Base-by-base conservation (phyloP, 2,329 filamentous ascomycete species). In the Hypoxylon sp. region DNA sequence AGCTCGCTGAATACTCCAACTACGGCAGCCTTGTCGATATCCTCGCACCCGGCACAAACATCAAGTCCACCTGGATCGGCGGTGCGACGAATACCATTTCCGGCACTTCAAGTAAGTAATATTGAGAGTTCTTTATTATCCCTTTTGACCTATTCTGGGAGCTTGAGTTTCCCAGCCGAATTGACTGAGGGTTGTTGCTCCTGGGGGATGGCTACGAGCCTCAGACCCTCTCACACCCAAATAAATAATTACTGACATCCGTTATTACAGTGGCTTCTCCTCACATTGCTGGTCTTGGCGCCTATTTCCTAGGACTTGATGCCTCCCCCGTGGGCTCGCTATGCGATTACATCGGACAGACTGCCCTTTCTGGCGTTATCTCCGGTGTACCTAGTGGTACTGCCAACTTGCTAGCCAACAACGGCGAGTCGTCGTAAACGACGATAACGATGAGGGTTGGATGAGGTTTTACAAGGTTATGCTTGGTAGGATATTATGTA, bases 281-380 rank as follows among this genome's bases (percentile, higher is more conserved):
- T 0, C 88, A 90, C 74, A 82, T 91, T 59, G 83, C 86, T 31
- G 89, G 89, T 14, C 75, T 91, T n/a, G 87, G 84, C 5, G 82
- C 86, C 9, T 90, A 90, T 76, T 78, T 90, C 52, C 74, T 85
- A 67, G 80, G 76, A n/a, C 77, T 85, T 2, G 83, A 86, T 74
- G 68, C 72, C 46, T 70, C 79, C 31, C 64, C 72, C 14, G 83
- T 85, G 1, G 77, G 4, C 14, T 77, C 77, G 39, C 80, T 87
- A 44, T 82, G 82, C 73, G 59, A 75, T 22, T 80, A 80, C 70
- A 82, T 87, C 58, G 74, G 77, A 55, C 66, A 79, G 19, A 76
- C 81, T 39, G 75, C 81, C 19, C 79, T 80, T 63, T 81, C 80
- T 70, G 78, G 78, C 54, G 80, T 79, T 62, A 77, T 86, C 70